Conservation (phyloP, 1,284 basidiomycete genomes). For the Pseudozyma tsukubaensis region DNA sequence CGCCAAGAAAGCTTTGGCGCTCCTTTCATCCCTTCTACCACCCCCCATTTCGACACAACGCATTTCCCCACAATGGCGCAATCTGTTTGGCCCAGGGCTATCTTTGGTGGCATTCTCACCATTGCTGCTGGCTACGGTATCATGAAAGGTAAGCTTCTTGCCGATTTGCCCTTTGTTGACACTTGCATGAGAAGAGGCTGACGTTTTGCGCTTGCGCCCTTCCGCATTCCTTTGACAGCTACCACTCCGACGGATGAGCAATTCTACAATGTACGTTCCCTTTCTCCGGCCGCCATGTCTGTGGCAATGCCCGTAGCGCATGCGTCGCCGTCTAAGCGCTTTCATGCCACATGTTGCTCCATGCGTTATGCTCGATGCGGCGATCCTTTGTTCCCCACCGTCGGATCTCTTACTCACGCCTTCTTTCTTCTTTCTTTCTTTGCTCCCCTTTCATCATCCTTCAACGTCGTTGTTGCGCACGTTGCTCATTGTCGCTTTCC, state of each 20-base stretch:
- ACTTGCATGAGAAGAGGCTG: conserved; percentile 6
- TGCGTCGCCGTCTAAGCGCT: background rate
- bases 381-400: conserved; percentile 6
- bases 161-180: conserved; percentile 9
- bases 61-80: conserved; percentile 22
- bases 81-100: conserved; percentile 48
- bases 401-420: conserved; percentile 8
- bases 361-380: background rate
- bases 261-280: conserved; percentile 58
- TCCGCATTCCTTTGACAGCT: conserved; percentile 25
- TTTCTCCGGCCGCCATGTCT: background rate
- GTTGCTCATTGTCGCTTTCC: background rate
- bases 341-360: background rate
- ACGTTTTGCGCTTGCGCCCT: background rate
- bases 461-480: background rate
- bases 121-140: conserved; percentile 54
- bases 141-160: conserved; percentile 55
- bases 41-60: background rate
- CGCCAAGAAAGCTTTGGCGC: conserved; percentile 3
- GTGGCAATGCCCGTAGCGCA: too few relatives aligned
- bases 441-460: background rate
- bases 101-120: conserved; percentile 39
- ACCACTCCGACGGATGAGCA: conserved; percentile 62
- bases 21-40: conserved; percentile 12
- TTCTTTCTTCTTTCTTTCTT: background rate